Base-by-base conservation (phyloP, 2,329 filamentous ascomycete genomes). In the Cladophialophora carrionii region DNA sequence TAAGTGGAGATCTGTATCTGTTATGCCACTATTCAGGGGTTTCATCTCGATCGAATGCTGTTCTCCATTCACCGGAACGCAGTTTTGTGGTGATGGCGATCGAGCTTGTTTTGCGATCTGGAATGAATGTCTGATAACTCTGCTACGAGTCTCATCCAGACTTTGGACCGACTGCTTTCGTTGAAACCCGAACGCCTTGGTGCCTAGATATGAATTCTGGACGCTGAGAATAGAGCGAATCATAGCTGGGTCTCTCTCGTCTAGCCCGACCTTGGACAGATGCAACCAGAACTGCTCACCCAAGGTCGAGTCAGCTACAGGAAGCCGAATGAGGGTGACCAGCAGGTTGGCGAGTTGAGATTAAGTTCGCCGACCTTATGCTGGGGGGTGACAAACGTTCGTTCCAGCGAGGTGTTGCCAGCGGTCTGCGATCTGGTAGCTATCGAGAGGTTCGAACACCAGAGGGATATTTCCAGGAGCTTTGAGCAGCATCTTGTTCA, bases 231-330 rank as follows among this genome's bases (percentile, higher is more conserved):
- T 14, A 41, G 4, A 6, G 34, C 34, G 17, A 14, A 46, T 57
- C 7, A 85, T 86, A 76, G 81, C 80, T 2, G 84, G 84, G 1
- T 73, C 77, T 1, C 72, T 86, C 72, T 86, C 29, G 83, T 86
- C 58, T 78, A 76, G 10, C 78, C 81, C 0, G 77, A 77, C 54
- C 71, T 83, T 32, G 74, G 73, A 3, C 74, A 78, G 66, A 73
- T 84, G 46, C 77, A 74, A 10, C 77, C 84, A 10, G 84, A 86
- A 73, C 82, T 85, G 59, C 86, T 85, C 68, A 78, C 75, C 41
- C 82, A 81, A 71, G 80, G 84, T 58, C 77, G 84, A 2, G 76
- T 83, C 24, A 69, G 70, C 3, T 85, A 84, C 66, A 71, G 82
- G 12, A 71, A 71, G 57, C 72, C 74, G 9, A 68, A 79, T 2